Evolutionary conservation across 768 basidiomycete species (phyloP).

Genomic region (Termitomyces sp.): DNA sequence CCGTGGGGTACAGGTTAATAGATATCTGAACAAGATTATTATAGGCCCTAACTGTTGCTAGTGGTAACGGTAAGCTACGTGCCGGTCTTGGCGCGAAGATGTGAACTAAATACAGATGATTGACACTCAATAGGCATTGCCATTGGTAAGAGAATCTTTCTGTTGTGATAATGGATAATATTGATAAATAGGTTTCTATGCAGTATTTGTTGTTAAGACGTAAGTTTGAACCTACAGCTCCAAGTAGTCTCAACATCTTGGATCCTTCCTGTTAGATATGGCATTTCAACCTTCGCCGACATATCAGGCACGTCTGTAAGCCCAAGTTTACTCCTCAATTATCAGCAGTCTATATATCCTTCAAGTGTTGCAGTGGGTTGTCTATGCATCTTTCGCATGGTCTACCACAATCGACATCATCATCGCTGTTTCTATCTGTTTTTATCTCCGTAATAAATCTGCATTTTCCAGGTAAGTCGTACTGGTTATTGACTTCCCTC

Average conservation of each 20-base stretch:
- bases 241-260: background rate
- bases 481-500: background rate
- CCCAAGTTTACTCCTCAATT: background rate
- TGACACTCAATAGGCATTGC: too few relatives aligned
- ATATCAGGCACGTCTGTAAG: slow-evolving; percentile 13
- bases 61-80: too few relatives aligned
- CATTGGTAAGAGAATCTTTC: too few relatives aligned
- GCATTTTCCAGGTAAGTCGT: slow-evolving; percentile 13
- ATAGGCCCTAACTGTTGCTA: too few relatives aligned
- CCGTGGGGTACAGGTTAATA: too few relatives aligned
- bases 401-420: slow-evolving; percentile 21
- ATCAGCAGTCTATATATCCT: background rate
- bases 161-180: too few relatives aligned
- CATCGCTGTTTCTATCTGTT: slow-evolving; percentile 22
- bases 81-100: too few relatives aligned
- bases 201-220: slow-evolving; percentile 20
- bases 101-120: too few relatives aligned
- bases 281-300: slow-evolving; percentile 11
- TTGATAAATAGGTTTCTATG: background rate
- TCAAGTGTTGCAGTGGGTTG: slow-evolving; percentile 18
- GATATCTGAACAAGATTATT: too few relatives aligned
- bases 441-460: slow-evolving; percentile 20
- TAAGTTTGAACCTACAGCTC: background rate
- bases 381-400: slow-evolving; percentile 20
- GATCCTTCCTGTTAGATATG: slow-evolving; percentile 6